Conservation (phyloP, 2,329 filamentous ascomycete genomes). For the Phyllosticta citriasiana region DNA sequence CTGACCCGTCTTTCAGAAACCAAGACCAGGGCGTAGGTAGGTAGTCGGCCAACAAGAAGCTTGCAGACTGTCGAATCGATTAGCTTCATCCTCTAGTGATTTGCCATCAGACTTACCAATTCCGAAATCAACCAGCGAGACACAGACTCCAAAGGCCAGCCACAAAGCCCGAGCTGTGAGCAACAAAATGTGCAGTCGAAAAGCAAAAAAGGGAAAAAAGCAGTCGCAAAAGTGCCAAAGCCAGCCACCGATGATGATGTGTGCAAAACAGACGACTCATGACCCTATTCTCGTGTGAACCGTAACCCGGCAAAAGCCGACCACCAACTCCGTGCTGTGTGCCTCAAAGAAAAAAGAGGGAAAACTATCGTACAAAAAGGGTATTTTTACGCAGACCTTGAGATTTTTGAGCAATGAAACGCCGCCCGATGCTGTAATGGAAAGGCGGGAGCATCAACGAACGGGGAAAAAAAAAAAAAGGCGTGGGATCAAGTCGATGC, state of each 20-base stretch:
- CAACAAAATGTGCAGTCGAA: neutral
- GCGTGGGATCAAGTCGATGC: neutral
- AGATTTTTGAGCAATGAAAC: neutral
- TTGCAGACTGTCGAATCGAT: neutral
- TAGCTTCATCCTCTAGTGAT: no score
- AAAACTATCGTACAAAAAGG: neutral
- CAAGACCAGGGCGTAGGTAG: neutral
- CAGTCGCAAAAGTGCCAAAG: neutral
- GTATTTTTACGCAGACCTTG: neutral
- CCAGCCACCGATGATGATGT: neutral
- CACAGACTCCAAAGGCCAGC: neutral
- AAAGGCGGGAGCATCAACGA: neutral
- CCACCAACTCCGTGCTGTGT: neutral
- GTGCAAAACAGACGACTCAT: neutral
- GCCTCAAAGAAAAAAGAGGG: neutral
- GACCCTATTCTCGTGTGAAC: neutral
- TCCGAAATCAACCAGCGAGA: neutral
- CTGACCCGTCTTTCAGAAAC: neutral
- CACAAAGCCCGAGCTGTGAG: neutral
- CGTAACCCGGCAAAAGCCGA: neutral
- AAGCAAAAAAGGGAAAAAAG: neutral
- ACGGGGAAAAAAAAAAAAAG: neutral
- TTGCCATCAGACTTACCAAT: neutral
- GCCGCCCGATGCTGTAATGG: neutral
- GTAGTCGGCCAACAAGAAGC: neutral